These are phyloP conservation scores for Tulasnella sp. DNA, from an alignment of 768 basidiomycete species.

Conservation along the genomic window DNA sequence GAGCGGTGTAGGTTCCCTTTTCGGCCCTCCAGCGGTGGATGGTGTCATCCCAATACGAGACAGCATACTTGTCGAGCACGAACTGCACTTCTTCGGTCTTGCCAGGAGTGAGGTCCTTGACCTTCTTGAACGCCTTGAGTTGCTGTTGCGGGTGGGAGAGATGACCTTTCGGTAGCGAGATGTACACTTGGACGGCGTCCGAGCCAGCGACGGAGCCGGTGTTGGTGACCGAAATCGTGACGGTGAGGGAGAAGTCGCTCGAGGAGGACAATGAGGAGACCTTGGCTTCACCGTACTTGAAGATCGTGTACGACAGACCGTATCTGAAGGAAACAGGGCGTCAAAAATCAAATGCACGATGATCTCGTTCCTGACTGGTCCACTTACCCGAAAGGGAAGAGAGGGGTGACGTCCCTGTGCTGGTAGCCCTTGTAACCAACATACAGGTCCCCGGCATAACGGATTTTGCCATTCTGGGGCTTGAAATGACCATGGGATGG, in stretches of 20 bases:
- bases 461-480: constrained; percentile 53
- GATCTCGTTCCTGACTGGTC: not conserved
- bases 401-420: constrained; percentile 49
- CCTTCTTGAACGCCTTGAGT: constrained; percentile 52
- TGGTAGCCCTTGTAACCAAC: constrained; percentile 63
- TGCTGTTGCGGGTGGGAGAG: constrained; percentile 58
- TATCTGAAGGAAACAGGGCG: constrained; percentile 42
- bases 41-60: constrained; percentile 58
- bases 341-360: constrained; percentile 32
- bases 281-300: constrained; percentile 50
- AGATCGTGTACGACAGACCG: constrained; percentile 74
- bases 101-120: constrained; percentile 38
- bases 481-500: constrained; percentile 57
- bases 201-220: constrained; percentile 53
- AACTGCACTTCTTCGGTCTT: constrained; percentile 36
- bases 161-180: constrained; percentile 48
- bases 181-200: constrained; percentile 65
- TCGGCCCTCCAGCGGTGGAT: constrained; percentile 51
- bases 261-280: constrained; percentile 32
- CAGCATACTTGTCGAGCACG: constrained; percentile 40
- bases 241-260: constrained; percentile 38
- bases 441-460: constrained; percentile 27
- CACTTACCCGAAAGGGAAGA: constrained; percentile 65
- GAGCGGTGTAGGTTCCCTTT: constrained; percentile 49
- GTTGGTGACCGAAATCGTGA: constrained; percentile 54